Conservation (phyloP, 768 basidiomycete species). For the Rhizopogon rudus region DNA sequence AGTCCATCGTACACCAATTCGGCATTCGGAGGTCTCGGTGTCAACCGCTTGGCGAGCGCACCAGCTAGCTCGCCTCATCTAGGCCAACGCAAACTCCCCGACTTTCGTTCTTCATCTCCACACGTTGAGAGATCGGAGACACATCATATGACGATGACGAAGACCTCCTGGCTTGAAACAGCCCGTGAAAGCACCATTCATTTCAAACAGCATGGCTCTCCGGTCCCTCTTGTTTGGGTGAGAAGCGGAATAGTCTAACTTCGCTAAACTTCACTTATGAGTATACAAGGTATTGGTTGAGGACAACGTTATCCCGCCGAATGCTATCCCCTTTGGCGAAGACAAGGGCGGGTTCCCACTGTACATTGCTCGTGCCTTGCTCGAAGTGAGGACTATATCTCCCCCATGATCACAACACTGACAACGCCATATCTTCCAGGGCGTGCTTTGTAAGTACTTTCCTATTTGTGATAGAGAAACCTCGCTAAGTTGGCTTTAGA, state of each 20-base stretch:
- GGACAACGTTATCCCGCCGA: constrained; percentile 27
- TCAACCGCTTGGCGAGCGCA: neutral
- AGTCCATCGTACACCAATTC: neutral
- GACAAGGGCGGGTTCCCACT: constrained; percentile 22
- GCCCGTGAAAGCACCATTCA: constrained; percentile 26
- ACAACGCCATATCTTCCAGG: constrained; percentile 5
- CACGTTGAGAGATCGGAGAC: neutral
- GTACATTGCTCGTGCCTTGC: constrained; percentile 27
- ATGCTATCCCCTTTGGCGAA: constrained; percentile 29
- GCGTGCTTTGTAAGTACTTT: constrained; percentile 21
- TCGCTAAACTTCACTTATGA: neutral
- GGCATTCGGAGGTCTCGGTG: neutral
- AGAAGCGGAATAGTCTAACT: neutral
- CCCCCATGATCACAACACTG: neutral
- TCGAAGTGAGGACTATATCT: constrained; percentile 10
- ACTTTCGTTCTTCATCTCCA: neutral
- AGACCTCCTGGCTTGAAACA: constrained; percentile 17
- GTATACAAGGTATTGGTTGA: constrained; percentile 22
- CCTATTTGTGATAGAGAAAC: neutral
- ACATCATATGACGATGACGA: neutral
- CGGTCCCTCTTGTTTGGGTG: constrained; percentile 29
- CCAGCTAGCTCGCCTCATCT: neutral
- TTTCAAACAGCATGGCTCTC: constrained; percentile 22
- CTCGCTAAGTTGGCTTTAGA: neutral
- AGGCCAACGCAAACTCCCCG: neutral